phyloP scores from a whole-genome alignment of 2,329 filamentous ascomycete genomes.

The Didymella arachidicola region DNA sequence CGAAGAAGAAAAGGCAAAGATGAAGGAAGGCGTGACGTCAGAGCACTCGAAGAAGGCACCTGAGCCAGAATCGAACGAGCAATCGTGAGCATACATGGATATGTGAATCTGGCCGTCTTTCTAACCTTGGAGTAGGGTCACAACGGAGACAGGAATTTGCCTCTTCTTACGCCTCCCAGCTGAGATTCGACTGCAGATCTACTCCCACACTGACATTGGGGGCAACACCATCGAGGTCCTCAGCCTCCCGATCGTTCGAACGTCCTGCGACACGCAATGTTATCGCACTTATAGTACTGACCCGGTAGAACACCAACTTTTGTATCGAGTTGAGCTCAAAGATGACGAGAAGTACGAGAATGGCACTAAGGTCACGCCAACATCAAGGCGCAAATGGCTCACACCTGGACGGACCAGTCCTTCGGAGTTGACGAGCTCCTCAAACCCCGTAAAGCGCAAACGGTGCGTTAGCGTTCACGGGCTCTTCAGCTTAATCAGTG shows the following conservation, averaged over 20 bases:
- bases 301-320: not conserved
- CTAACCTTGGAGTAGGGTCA: not conserved
- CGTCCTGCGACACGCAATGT: not conserved
- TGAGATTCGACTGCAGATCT: not conserved
- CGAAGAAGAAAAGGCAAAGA: not conserved
- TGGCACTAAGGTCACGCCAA: not conserved
- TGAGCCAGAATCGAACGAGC: not conserved
- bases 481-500: constrained; percentile 2
- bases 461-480: constrained; percentile 11
- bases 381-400: not conserved
- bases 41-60: too few species aligned
- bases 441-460: not conserved
- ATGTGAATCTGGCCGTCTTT: not conserved
- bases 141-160: not conserved
- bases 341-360: not conserved
- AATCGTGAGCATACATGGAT: not conserved
- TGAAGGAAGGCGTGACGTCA: not conserved
- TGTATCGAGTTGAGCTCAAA: not conserved
- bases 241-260: not conserved
- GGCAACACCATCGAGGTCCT: not conserved
- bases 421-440: not conserved
- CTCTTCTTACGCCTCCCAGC: not conserved
- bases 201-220: not conserved
- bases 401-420: not conserved
- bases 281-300: not conserved